Base-by-base conservation (phyloP, 768 basidiomycete species). In the Mycena crocata region DNA sequence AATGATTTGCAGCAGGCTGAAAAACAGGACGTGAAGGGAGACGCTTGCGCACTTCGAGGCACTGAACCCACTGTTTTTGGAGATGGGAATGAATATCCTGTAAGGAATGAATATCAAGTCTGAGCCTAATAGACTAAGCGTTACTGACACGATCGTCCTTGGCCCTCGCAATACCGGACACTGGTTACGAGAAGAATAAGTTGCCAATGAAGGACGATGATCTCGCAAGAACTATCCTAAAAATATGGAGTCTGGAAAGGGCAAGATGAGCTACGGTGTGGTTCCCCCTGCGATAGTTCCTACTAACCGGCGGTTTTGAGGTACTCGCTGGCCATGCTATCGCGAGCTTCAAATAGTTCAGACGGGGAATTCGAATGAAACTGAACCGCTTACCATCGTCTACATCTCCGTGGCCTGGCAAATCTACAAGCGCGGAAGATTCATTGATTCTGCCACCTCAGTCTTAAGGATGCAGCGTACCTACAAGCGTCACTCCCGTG, bases 401-500 rank as follows among this genome's bases (percentile, higher is more conserved):
- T 2, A 39, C 45, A 19, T 71, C 70, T 2, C 70, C 70, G 28
- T 68, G 40, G 5, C 70, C 67, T 0, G 70, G 67, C 19, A 71
- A 40, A 26, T 71, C 70, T 45, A 71, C 67, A 3, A n/a, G n/a
- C n/a, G n/a, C n/a, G n/a, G n/a, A n/a, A n/a, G n/a, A n/a, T n/a
- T n/a, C n/a, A n/a, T n/a, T n/a, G n/a, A n/a, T n/a, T n/a, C n/a
- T n/a, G n/a, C n/a, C n/a, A n/a, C n/a, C n/a, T n/a, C n/a, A n/a
- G n/a, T n/a, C n/a, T n/a, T n/a, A n/a, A n/a, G n/a, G n/a, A n/a
- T n/a, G n/a, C n/a, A n/a, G n/a, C n/a, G n/a, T n/a, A n/a, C n/a
- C n/a, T n/a, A n/a, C n/a, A n/a, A 71, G 45, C 1, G 61, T 66
- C 42, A 66, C 50, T 12, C 67, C 67, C 10, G 70, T 71, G 19